These are phyloP conservation scores for Bruguiera sexangula DNA, from an alignment of 345 rosid genomes.

Conservation along the genomic window DNA sequence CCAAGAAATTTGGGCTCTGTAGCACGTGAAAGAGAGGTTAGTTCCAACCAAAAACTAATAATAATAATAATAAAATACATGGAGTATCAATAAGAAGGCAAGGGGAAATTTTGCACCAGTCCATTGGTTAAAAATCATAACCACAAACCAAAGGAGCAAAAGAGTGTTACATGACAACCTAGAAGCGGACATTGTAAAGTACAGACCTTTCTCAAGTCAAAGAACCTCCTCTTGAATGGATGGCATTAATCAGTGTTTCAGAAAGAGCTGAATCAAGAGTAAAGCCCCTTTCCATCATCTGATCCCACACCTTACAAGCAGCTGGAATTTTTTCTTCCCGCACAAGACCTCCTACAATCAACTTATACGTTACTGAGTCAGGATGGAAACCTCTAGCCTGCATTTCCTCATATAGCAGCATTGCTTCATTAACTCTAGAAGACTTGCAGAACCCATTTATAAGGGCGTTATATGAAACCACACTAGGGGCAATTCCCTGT, in stretches of 20 bases:
- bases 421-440: constrained; percentile 54
- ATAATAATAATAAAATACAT: not conserved
- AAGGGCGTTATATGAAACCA: constrained; percentile 71
- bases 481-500: constrained; percentile 70
- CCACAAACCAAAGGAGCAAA: not conserved
- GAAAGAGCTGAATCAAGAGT: constrained; percentile 79
- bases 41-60: constrained; percentile 17
- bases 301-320: constrained; percentile 88
- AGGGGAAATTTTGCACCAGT: not conserved
- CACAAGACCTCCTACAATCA: constrained; percentile 76
- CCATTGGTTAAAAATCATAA: not conserved
- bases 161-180: not conserved
- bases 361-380: constrained; percentile 75
- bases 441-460: constrained; percentile 75
- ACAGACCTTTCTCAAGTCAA: constrained; percentile 32
- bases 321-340: constrained; percentile 49
- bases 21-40: not conserved
- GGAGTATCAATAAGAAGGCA: not conserved
- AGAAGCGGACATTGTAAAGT: not conserved
- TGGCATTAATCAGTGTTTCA: constrained; percentile 56
- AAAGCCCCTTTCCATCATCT: constrained; percentile 97
- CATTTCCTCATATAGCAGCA: constrained; percentile 71
- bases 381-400: constrained; percentile 56
- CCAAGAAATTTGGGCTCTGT: constrained; percentile 9
- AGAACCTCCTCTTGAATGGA: constrained; percentile 30